Conservation (phyloP, 192 early-diverging fungal species). For the Dimargaris verticillata region DNA sequence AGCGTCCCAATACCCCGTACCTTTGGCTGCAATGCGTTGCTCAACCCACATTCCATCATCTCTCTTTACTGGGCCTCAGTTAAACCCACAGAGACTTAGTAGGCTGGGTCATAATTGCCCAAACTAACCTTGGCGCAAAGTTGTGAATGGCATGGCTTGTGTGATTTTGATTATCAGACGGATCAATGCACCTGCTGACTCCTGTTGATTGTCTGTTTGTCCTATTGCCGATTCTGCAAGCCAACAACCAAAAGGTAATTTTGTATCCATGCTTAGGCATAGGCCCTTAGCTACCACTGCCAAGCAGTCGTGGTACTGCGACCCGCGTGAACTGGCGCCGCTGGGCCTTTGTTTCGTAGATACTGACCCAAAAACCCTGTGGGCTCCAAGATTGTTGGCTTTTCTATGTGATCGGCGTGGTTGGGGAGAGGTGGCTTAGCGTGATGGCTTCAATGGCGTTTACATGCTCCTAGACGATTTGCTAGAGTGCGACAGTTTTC, state of each 20-base stretch:
- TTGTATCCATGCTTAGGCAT: no score
- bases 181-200: constrained; percentile 5
- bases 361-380: no score
- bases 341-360: no score
- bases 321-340: no score
- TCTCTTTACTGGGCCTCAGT: background rate
- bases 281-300: no score
- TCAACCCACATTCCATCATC: background rate
- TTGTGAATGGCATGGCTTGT: background rate
- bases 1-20: background rate
- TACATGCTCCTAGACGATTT: constrained; percentile 3
- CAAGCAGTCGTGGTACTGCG: no score
- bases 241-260: background rate
- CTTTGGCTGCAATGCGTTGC: background rate
- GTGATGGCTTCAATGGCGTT: constrained; percentile 6
- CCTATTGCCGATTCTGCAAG: constrained; percentile 1
- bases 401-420: no score
- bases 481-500: background rate
- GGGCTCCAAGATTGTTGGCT: no score
- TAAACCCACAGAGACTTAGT: background rate
- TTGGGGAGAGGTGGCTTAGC: background rate
- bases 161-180: background rate
- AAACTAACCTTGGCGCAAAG: background rate
- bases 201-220: constrained; percentile 1
- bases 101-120: background rate